Evolutionary conservation across 441 rosid species (phyloP).

Genomic region (Corymbia citriodora): DNA sequence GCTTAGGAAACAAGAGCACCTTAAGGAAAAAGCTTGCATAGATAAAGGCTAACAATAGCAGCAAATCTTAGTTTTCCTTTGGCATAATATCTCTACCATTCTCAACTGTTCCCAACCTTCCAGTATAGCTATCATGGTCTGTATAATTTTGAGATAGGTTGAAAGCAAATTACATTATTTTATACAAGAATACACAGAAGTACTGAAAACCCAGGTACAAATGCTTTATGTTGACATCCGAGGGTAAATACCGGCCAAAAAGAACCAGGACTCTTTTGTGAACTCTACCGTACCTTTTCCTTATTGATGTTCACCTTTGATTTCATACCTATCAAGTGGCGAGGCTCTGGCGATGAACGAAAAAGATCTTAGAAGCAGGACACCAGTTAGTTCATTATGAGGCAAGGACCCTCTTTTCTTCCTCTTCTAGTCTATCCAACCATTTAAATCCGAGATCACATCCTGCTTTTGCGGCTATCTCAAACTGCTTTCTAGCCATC

Average conservation of each 20-base stretch:
- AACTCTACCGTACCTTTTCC: background rate
- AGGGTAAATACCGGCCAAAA: background rate
- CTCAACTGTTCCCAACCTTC: background rate
- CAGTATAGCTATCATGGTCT: background rate
- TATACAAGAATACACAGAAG: background rate
- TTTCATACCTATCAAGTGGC: background rate
- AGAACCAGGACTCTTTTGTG: background rate
- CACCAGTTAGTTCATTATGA: background rate
- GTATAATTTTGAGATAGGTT: background rate
- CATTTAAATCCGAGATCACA: slow-evolving; percentile 77
- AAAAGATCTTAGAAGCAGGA: background rate
- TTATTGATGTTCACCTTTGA: background rate
- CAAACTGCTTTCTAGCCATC: slow-evolving; percentile 72
- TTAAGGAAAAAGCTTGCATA: background rate
- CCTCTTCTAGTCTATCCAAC: slow-evolving; percentile 76
- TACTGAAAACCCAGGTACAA: background rate
- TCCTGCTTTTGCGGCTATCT: slow-evolving; percentile 69
- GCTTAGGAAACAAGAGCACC: background rate
- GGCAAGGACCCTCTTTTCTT: slow-evolving; percentile 45
- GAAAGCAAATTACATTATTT: background rate
- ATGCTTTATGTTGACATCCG: background rate
- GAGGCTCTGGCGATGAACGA: background rate
- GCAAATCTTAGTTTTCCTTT: background rate
- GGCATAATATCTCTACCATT: background rate
- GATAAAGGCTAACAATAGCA: background rate